Conservation (phyloP, 2,329 filamentous ascomycete genomes). For the Nemania diffusa region DNA sequence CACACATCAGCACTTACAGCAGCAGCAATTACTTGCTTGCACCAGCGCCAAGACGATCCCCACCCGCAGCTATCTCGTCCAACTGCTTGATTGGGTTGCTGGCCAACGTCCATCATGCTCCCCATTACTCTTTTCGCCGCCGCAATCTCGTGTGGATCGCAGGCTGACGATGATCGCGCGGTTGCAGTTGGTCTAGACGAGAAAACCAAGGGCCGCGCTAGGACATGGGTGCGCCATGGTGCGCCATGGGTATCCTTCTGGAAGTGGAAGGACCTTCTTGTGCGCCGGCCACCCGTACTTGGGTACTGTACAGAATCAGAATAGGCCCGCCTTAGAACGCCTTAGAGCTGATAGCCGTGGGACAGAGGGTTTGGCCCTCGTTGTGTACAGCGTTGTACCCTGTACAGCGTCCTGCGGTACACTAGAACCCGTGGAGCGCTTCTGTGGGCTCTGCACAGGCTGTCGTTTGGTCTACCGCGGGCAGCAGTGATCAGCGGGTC, state of each 20-base stretch:
- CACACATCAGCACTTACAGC: no score
- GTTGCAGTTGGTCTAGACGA: constrained; percentile 41
- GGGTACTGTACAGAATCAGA: no score
- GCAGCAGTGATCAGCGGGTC: neutral
- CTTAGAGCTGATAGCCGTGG: constrained; percentile 26
- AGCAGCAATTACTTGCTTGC: neutral
- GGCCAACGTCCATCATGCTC: constrained; percentile 16
- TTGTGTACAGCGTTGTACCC: constrained; percentile 16
- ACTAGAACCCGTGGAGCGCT: constrained; percentile 1
- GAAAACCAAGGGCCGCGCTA: constrained; percentile 42
- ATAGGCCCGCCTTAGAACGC: no score
- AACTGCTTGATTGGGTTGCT: constrained; percentile 32
- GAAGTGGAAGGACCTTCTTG: constrained; percentile 48
- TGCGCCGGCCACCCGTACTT: no score
- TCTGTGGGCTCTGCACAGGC: constrained; percentile 16
- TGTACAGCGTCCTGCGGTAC: constrained; percentile 14
- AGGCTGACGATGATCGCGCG: constrained; percentile 39
- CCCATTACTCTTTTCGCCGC: constrained; percentile 24
- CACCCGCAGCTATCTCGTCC: constrained; percentile 16
- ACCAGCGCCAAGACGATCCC: constrained; percentile 25
- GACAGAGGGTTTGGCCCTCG: constrained; percentile 9
- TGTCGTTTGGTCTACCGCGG: neutral
- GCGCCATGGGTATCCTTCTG: constrained; percentile 43
- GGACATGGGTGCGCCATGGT: constrained; percentile 30
- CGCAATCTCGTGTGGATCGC: constrained; percentile 6